Evolutionary conservation across 225 moss, liverwort and hornwort genomes (phyloP).

Genomic region (Antitrichia curtipendula): DNA sequence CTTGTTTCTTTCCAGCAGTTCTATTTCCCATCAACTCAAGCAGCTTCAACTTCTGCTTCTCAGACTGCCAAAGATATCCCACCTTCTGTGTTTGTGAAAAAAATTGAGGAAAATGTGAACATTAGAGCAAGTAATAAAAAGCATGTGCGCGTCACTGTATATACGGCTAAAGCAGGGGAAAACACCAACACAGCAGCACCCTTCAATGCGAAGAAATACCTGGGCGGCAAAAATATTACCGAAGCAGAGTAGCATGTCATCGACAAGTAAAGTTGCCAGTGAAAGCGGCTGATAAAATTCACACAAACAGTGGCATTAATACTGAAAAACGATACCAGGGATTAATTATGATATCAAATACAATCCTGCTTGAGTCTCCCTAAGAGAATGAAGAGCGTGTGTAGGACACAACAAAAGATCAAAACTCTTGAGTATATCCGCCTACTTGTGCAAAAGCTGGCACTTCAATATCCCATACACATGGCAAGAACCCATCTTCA

Average conservation of each 20-base stretch:
- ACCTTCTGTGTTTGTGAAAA: conserved; percentile 19
- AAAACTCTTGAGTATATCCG: neutral
- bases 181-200: neutral
- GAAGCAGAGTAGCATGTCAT: conserved; percentile 95
- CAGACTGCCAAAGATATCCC: conserved; percentile 58
- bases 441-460: conserved; percentile 84
- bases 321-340: neutral
- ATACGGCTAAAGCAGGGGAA: neutral
- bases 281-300: conserved; percentile 59
- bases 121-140: neutral
- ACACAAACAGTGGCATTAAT: neutral
- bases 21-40: conserved; percentile 78
- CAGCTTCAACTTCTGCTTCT: conserved; percentile 70
- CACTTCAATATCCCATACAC: conserved; percentile 81
- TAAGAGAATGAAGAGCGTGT: neutral
- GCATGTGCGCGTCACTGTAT: neutral
- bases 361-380: neutral
- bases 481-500: conserved; percentile 75
- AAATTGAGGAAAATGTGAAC: neutral
- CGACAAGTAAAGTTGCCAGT: conserved; percentile 66
- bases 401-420: neutral
- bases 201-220: conserved; percentile 16
- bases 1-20: conserved; percentile 73
- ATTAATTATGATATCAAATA: neutral
- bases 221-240: conserved; percentile 76